phyloP scores from a whole-genome alignment of 2,329 filamentous ascomycete species.

The Fusarium aywerte region DNA sequence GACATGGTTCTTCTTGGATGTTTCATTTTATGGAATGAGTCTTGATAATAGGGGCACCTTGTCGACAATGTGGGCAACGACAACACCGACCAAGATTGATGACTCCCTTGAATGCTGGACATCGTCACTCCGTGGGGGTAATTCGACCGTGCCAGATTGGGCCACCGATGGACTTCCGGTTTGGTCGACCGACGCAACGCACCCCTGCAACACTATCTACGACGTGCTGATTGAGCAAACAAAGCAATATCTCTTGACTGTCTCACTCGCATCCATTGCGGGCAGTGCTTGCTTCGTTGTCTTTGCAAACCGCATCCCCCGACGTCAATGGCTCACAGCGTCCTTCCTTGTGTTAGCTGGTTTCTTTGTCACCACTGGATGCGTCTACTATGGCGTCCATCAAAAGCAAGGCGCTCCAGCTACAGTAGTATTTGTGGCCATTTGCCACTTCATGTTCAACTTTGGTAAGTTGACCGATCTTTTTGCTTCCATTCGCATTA shows the following conservation, averaged over 20 bases:
- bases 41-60: slow-evolving; percentile 56
- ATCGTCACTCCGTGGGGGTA: slow-evolving; percentile 56
- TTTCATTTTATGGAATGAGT: slow-evolving; percentile 65
- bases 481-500: not conserved
- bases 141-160: slow-evolving; percentile 59
- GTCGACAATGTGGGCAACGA: slow-evolving; percentile 54
- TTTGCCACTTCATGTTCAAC: slow-evolving; percentile 66
- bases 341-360: slow-evolving; percentile 60
- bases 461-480: slow-evolving; percentile 56
- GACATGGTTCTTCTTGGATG: slow-evolving; percentile 65
- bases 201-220: slow-evolving; percentile 64
- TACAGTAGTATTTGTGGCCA: slow-evolving; percentile 62
- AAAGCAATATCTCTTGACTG: slow-evolving; percentile 64
- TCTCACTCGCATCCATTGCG: slow-evolving; percentile 62
- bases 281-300: slow-evolving; percentile 62
- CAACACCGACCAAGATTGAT: slow-evolving; percentile 49
- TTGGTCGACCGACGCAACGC: slow-evolving; percentile 62
- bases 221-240: slow-evolving; percentile 63
- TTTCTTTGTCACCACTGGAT: slow-evolving; percentile 61
- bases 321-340: slow-evolving; percentile 61
- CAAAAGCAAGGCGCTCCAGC: slow-evolving; percentile 55
- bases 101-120: slow-evolving; percentile 59
- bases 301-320: slow-evolving; percentile 59
- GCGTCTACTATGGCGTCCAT: slow-evolving; percentile 61
- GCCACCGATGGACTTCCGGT: slow-evolving; percentile 53